A percentile compares a stretch with the other conserved stretches of the same genome.
These are phyloP conservation scores for Phaeodactylum tricornutum DNA, from an alignment of 108 stramenopile genomes.

Conservation along the genomic window DNA sequence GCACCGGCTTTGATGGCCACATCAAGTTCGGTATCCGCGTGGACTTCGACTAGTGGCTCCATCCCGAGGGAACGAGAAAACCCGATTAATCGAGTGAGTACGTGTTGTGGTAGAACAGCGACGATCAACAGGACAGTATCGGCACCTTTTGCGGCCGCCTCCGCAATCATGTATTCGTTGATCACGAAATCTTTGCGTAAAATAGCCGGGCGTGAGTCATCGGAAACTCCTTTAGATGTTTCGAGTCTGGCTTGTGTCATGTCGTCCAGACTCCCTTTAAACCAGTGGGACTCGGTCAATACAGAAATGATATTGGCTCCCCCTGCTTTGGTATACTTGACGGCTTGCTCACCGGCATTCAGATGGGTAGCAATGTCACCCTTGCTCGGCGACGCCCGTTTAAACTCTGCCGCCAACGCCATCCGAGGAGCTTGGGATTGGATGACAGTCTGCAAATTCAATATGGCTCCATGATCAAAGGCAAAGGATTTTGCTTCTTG, in stretches of 20 bases:
- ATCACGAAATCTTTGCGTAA: slow-evolving; percentile 94
- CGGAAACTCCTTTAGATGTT: slow-evolving; percentile 14
- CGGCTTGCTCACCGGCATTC: slow-evolving; percentile 76
- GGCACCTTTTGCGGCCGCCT: slow-evolving; percentile 89
- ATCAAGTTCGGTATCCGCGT: slow-evolving; percentile 78
- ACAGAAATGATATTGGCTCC: slow-evolving; percentile 91
- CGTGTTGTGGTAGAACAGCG: slow-evolving; percentile 60
- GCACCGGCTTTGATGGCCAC: slow-evolving; percentile 87
- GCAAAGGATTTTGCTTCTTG: slow-evolving; percentile 37
- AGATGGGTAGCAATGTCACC: slow-evolving; percentile 75
- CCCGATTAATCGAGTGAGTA: slow-evolving; percentile 67
- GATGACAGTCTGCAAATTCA: slow-evolving; percentile 52
- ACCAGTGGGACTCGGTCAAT: slow-evolving; percentile 93
- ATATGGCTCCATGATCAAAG: slow-evolving; percentile 38
- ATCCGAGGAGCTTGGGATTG: slow-evolving; percentile 51
- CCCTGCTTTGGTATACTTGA: slow-evolving; percentile 60
- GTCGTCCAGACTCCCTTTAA: slow-evolving; percentile 85
- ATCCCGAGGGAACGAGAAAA: slow-evolving; percentile 70
- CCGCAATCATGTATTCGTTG: slow-evolving; percentile 83
- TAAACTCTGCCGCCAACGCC: slow-evolving; percentile 98
- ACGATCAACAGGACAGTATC: slow-evolving; percentile 96
- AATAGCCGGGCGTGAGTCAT: slow-evolving; percentile 59
- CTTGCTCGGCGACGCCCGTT: slow-evolving; percentile 92
- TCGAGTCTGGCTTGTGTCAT: slow-evolving; percentile 51
- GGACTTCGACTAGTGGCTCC: slow-evolving; percentile 97